phyloP scores from a whole-genome alignment of 176 grass and related monocot genomes.

The Canna indica region DNA sequence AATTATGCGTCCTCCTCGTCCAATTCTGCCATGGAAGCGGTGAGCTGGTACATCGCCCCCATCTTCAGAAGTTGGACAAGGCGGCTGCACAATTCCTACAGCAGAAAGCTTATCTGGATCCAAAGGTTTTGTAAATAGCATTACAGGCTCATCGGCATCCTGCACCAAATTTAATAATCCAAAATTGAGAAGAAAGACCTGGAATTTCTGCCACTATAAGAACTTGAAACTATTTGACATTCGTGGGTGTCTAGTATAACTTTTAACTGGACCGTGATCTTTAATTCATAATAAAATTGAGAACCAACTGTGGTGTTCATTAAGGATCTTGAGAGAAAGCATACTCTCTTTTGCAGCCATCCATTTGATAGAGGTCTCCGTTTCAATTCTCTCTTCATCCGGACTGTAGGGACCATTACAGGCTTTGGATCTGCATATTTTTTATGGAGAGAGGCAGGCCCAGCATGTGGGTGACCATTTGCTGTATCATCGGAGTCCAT shows the following conservation, averaged over 20 bases:
- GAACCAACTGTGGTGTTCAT: too few species aligned
- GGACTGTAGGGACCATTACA: conserved; percentile 42
- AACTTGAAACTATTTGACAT: background rate
- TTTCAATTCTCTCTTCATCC: conserved; percentile 65
- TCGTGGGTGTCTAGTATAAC: too few species aligned
- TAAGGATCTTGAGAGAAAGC: background rate
- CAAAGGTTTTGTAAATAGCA: conserved; percentile 66
- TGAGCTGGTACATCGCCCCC: conserved; percentile 29
- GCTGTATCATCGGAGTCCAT: conserved; percentile 71
- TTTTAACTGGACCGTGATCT: too few species aligned
- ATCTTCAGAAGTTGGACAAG: conserved; percentile 50
- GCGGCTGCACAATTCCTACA: conserved; percentile 47
- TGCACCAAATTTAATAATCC: conserved; percentile 15
- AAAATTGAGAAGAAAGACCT: conserved; percentile 5
- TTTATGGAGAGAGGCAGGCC: conserved; percentile 36
- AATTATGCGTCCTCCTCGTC: conserved; percentile 84
- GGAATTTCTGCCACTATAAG: background rate
- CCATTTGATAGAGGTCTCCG: conserved; percentile 56
- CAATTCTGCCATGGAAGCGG: conserved; percentile 60
- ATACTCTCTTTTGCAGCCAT: conserved; percentile 75
- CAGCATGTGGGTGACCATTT: conserved; percentile 46
- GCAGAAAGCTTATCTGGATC: conserved; percentile 56
- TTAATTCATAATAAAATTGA: too few species aligned
- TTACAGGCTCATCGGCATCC: conserved; percentile 71
- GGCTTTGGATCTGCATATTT: conserved; percentile 41